phyloP scores from a whole-genome alignment of 2,329 filamentous ascomycete species.

The Fusarium duplospermum region DNA sequence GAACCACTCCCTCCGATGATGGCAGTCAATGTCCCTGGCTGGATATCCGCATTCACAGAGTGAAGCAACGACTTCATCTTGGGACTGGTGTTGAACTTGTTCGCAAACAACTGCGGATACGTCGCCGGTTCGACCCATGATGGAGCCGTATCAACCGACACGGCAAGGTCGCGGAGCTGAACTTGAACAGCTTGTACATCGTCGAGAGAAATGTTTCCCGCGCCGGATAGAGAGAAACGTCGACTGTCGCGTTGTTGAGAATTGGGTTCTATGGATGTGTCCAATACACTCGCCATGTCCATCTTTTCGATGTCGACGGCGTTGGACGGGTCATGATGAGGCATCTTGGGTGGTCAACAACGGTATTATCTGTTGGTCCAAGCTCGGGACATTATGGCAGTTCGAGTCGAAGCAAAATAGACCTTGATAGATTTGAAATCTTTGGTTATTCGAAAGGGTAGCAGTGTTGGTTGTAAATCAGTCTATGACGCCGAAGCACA shows the following conservation, averaged over 20 bases:
- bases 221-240: slow-evolving; percentile 48
- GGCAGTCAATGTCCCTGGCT: slow-evolving; percentile 75
- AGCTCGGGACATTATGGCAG: slow-evolving; percentile 24
- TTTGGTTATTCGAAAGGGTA: neutral
- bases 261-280: slow-evolving; percentile 43
- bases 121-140: slow-evolving; percentile 62
- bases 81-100: slow-evolving; percentile 51
- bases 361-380: slow-evolving; percentile 27
- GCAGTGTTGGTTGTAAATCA: neutral
- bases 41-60: slow-evolving; percentile 72
- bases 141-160: slow-evolving; percentile 69
- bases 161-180: slow-evolving; percentile 63
- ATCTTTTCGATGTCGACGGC: slow-evolving; percentile 47
- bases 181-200: slow-evolving; percentile 68
- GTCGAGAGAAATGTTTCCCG: slow-evolving; percentile 55
- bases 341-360: slow-evolving; percentile 13
- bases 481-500: slow-evolving; percentile 29
- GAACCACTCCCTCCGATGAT: slow-evolving; percentile 81
- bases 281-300: slow-evolving; percentile 49
- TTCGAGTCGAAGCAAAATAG: neutral
- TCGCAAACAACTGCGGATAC: slow-evolving; percentile 55
- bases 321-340: slow-evolving; percentile 18
- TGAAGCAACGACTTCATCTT: slow-evolving; percentile 67
- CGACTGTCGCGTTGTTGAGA: slow-evolving; percentile 17
- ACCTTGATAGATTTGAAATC: neutral